Conservation (phyloP, 345 rosid species). For the Populus nigra region DNA sequence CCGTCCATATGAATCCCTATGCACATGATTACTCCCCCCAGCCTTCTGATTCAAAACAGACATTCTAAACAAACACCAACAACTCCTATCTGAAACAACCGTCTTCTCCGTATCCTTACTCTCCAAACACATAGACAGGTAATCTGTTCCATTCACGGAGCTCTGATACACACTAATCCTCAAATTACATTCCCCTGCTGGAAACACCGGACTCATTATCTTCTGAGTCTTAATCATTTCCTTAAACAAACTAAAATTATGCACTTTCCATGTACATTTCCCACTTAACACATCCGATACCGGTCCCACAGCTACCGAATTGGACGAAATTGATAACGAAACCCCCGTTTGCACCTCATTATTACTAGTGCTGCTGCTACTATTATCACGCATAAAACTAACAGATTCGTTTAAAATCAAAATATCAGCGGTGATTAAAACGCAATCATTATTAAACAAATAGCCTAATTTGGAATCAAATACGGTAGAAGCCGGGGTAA, state of each 20-base stretch:
- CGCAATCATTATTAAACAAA: slow-evolving; percentile 61
- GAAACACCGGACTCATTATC: slow-evolving; percentile 98
- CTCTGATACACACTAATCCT: slow-evolving; percentile 94
- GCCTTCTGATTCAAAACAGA: slow-evolving; percentile 88
- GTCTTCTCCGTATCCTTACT: slow-evolving; percentile 90
- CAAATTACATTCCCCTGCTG: slow-evolving; percentile 92
- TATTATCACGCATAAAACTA: slow-evolving; percentile 68
- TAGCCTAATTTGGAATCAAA: slow-evolving; percentile 85
- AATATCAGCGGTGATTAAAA: slow-evolving; percentile 85
- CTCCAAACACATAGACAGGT: slow-evolving; percentile 95
- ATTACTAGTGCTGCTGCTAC: slow-evolving; percentile 1
- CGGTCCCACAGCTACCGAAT: slow-evolving; percentile 56
- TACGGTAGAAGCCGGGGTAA: slow-evolving; percentile 75
- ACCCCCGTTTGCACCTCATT: slow-evolving; percentile 56
- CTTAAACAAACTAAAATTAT: slow-evolving; percentile 89
- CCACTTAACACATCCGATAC: slow-evolving; percentile 87
- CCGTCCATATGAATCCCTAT: slow-evolving; percentile 87
- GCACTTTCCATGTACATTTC: slow-evolving; percentile 94
- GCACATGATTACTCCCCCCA: slow-evolving; percentile 81
- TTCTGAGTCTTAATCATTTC: slow-evolving; percentile 98
- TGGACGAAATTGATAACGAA: slow-evolving; percentile 22
- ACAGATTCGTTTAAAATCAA: slow-evolving; percentile 83
- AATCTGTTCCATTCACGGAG: slow-evolving; percentile 74
- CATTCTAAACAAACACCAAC: slow-evolving; percentile 99
- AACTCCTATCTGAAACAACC: slow-evolving; percentile 64